phyloP scores from a whole-genome alignment of 192 early-diverging fungal genomes.

The Linderina pennispora region DNA sequence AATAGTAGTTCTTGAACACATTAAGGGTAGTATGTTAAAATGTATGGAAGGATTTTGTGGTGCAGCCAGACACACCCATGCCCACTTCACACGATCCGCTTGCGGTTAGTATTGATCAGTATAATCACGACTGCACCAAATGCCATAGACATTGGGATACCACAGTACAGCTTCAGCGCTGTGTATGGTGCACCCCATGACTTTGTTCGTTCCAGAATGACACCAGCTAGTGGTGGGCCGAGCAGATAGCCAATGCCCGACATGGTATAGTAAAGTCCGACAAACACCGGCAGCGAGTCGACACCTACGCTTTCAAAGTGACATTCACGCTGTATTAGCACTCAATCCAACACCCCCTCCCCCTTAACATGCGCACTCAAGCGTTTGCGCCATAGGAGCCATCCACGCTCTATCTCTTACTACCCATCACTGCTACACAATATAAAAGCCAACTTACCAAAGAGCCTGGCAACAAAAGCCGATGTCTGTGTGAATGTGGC shows the following conservation, averaged over 20 bases:
- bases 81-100: too few relatives aligned
- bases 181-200: constrained; percentile 44
- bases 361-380: too few relatives aligned
- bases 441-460: too few relatives aligned
- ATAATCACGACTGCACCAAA: constrained; percentile 30
- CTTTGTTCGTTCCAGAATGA: constrained; percentile 36
- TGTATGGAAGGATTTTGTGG: too few relatives aligned
- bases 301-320: constrained; percentile 26
- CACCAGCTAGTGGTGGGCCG: constrained; percentile 41
- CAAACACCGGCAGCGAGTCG: constrained; percentile 38
- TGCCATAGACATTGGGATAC: constrained; percentile 35
- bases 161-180: constrained; percentile 38
- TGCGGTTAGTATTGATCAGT: constrained; percentile 12
- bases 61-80: too few relatives aligned
- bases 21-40: too few relatives aligned
- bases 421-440: too few relatives aligned
- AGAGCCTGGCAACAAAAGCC: constrained; percentile 37
- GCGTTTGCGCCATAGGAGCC: too few relatives aligned
- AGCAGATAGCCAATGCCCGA: constrained; percentile 39
- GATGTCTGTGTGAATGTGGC: constrained; percentile 46
- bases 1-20: too few relatives aligned
- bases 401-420: too few relatives aligned
- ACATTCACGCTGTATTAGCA: neutral
- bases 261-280: constrained; percentile 39
- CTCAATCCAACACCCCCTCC: too few relatives aligned